Evolutionary conservation across 2,329 filamentous ascomycete genomes (phyloP).

Genomic region (Epichloe sylvatica): DNA sequence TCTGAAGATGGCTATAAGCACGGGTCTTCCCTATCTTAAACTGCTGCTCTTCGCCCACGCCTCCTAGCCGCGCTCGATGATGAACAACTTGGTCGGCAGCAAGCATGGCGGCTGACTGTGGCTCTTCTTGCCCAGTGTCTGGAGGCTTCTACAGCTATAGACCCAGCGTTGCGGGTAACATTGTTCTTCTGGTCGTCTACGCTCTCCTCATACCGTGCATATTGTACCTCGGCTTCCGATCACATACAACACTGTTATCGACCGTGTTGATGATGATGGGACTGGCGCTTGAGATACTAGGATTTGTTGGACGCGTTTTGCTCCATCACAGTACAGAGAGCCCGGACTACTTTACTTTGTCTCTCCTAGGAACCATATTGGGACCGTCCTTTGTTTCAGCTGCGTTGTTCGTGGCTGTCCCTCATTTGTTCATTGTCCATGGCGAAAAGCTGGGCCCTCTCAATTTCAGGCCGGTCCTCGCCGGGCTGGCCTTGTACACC

Average conservation of each 20-base stretch:
- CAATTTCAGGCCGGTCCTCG: constrained; percentile 16
- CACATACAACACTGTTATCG: constrained; percentile 27
- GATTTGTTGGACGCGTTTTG: constrained; percentile 32
- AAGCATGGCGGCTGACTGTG: constrained; percentile 24
- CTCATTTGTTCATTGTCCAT: constrained; percentile 33
- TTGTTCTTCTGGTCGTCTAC: constrained; percentile 26
- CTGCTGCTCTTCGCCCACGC: constrained; percentile 6
- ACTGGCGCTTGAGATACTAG: constrained; percentile 29
- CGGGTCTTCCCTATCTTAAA: constrained; percentile 1
- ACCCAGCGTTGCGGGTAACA: constrained; percentile 26
- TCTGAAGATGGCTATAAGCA: neutral
- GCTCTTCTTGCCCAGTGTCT: constrained; percentile 21
- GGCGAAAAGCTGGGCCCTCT: constrained; percentile 27
- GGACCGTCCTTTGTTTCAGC: constrained; percentile 32
- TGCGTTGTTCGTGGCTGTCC: constrained; percentile 30
- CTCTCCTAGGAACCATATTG: constrained; percentile 31
- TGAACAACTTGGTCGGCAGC: constrained; percentile 12
- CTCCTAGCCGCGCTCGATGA: constrained; percentile 9
- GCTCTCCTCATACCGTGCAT: constrained; percentile 24
- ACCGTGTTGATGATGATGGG: constrained; percentile 23
- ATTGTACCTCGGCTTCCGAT: constrained; percentile 25
- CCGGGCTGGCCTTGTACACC: constrained; percentile 20
- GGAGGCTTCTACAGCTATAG: constrained; percentile 24
- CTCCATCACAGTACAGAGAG: constrained; percentile 21
- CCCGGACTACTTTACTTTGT: constrained; percentile 28